Percentiles rank a stretch among this genome's conserved stretches.
phyloP scores from a whole-genome alignment of 257 asterid genomes.

The Solanum tarijense region DNA sequence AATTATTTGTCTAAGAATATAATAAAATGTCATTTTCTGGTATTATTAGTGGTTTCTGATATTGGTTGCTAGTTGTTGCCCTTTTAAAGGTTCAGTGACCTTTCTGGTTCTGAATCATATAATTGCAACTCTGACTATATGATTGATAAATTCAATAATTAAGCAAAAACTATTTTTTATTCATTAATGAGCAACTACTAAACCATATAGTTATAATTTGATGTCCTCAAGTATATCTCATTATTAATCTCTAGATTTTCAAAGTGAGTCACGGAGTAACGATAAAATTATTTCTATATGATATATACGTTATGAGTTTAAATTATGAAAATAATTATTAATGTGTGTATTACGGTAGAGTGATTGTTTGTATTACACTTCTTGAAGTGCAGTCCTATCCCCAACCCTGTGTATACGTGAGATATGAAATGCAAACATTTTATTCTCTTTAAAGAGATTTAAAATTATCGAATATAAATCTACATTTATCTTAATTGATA shows the following conservation, averaged over 20 bases:
- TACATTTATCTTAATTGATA: too few relatives aligned
- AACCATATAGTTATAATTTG: neutral
- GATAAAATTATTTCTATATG: fast-evolving
- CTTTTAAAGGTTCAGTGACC: too few relatives aligned
- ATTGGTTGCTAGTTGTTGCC: too few relatives aligned
- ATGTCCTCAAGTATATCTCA: neutral
- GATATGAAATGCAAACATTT: neutral
- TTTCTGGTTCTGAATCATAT: neutral
- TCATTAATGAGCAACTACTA: neutral
- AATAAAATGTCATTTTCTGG: too few relatives aligned
- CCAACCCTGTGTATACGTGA: neutral
- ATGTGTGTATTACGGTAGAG: neutral
- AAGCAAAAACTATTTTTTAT: neutral
- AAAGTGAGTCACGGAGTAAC: fast-evolving
- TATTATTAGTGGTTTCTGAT: too few relatives aligned
- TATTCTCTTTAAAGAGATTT: neutral
- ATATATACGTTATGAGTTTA: neutral
- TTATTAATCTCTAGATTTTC: neutral
- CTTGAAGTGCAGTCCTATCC: neutral
- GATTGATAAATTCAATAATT: neutral
- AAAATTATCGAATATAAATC: neutral
- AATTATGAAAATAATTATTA: fast-evolving
- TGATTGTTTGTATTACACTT: neutral
- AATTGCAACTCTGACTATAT: neutral
- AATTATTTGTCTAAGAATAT: too few relatives aligned